Conservation (phyloP, 2,329 filamentous ascomycete genomes). For the Cercospora nicotianae region DNA sequence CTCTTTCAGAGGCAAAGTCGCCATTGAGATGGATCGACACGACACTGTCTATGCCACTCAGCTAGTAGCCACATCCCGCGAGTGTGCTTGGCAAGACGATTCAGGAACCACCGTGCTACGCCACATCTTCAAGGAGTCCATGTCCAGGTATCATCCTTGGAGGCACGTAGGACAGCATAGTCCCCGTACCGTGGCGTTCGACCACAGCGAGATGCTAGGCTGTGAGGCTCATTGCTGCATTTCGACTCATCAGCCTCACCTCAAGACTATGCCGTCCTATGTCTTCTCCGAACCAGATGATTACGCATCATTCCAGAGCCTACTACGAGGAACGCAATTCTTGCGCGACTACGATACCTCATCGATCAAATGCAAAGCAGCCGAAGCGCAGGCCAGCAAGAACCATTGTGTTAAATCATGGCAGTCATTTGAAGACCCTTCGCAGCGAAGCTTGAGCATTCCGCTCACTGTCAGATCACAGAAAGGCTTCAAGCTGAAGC, state of each 20-base stretch:
- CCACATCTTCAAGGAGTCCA: background rate
- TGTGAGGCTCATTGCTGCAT: background rate
- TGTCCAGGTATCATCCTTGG: background rate
- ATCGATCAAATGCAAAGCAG: background rate
- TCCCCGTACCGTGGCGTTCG: background rate
- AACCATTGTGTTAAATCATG: background rate
- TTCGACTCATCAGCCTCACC: background rate
- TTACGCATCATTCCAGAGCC: background rate
- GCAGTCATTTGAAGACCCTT: background rate
- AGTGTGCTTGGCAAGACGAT: background rate
- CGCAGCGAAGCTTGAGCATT: background rate
- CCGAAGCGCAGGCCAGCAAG: background rate
- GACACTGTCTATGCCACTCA: background rate
- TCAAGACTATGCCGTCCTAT: background rate
- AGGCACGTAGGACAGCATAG: background rate
- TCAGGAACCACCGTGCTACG: background rate
- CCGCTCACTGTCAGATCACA: background rate
- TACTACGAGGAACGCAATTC: background rate
- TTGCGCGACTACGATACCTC: background rate
- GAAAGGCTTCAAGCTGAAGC: background rate
- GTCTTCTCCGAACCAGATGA: background rate
- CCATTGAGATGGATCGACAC: slow-evolving; percentile 1
- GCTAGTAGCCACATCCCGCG: background rate
- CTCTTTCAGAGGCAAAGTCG: background rate
- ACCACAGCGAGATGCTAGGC: background rate